Percentiles rank a stretch among this genome's conserved stretches.
These are phyloP conservation scores for Citeromyces matritensis DNA, from an alignment of 805 yeast species.

Conservation along the genomic window DNA sequence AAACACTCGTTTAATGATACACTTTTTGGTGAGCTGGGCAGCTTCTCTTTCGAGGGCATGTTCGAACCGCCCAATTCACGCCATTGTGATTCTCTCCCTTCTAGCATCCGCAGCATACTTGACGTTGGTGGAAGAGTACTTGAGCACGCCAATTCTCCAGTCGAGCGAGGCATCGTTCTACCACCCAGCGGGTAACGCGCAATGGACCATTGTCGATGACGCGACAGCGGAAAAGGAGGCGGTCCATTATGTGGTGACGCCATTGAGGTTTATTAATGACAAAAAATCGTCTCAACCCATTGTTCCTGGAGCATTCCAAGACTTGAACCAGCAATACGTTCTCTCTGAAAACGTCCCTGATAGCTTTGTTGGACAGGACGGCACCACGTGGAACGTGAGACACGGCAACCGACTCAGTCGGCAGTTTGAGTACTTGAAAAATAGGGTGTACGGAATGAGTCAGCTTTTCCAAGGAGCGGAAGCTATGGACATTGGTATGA, in stretches of 20 bases:
- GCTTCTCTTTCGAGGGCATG: slow-evolving; percentile 26
- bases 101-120: slow-evolving; percentile 73
- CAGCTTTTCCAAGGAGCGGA: slow-evolving; percentile 57
- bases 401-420: slow-evolving; percentile 39
- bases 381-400: slow-evolving; percentile 47
- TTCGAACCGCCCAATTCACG: slow-evolving; percentile 79
- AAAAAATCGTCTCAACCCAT: slow-evolving; percentile 24
- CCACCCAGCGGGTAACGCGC: slow-evolving; percentile 16
- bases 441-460: slow-evolving; percentile 21
- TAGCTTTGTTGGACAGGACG: slow-evolving; percentile 16
- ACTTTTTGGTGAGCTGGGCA: slow-evolving; percentile 20
- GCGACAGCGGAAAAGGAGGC: slow-evolving; percentile 22
- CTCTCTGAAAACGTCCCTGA: slow-evolving; percentile 12
- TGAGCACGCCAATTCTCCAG: slow-evolving; percentile 8
- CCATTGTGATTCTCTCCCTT: slow-evolving; percentile 55
- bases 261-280: slow-evolving; percentile 38
- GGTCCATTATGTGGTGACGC: slow-evolving; percentile 32
- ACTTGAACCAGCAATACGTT: slow-evolving; percentile 24
- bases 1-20: neutral
- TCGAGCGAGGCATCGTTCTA: slow-evolving; percentile 14
- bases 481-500: slow-evolving; percentile 67
- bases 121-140: slow-evolving; percentile 54
- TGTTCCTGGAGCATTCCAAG: slow-evolving; percentile 20
- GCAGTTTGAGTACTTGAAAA: slow-evolving; percentile 34
- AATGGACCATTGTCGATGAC: slow-evolving; percentile 37